Conservation (phyloP, 1,139 yeast species). For the Meyerozyma elateridarum region DNA sequence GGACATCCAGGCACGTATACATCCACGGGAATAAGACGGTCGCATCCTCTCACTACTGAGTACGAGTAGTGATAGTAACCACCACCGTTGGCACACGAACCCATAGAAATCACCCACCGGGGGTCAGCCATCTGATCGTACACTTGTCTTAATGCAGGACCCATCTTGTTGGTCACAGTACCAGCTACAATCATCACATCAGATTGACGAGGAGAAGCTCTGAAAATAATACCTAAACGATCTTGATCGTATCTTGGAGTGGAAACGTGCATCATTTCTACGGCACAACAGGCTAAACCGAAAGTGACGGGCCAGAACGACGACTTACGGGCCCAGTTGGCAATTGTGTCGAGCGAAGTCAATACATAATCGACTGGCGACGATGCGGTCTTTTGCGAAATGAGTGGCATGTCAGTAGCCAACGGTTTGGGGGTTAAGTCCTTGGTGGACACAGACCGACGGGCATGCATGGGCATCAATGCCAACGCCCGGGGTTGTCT, state of each 20-base stretch:
- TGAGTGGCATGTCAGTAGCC: slow-evolving; percentile 43
- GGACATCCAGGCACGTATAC: slow-evolving; percentile 94
- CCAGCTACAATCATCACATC: slow-evolving; percentile 95
- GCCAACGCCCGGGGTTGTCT: slow-evolving; percentile 3
- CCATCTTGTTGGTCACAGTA: slow-evolving; percentile 89
- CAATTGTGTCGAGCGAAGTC: slow-evolving; percentile 79
- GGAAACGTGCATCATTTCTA: slow-evolving; percentile 93
- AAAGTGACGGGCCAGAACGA: slow-evolving; percentile 94
- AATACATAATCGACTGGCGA: slow-evolving; percentile 73
- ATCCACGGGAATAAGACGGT: slow-evolving; percentile 83
- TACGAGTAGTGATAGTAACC: slow-evolving; percentile 90
- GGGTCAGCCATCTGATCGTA: slow-evolving; percentile 96
- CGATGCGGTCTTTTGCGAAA: slow-evolving; percentile 40
- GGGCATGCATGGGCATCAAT: slow-evolving; percentile 3
- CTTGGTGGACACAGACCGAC: slow-evolving; percentile 34
- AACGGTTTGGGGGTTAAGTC: slow-evolving; percentile 41
- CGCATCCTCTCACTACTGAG: slow-evolving; percentile 88
- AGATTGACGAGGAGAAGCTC: slow-evolving; percentile 92
- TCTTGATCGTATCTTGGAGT: slow-evolving; percentile 93
- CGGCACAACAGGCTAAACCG: slow-evolving; percentile 91
- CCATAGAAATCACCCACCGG: slow-evolving; percentile 88
- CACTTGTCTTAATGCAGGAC: slow-evolving; percentile 88
- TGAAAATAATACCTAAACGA: slow-evolving; percentile 87
- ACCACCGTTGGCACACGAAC: slow-evolving; percentile 93
- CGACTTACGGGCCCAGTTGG: slow-evolving; percentile 90